A percentile compares a stretch with the other conserved stretches of the same genome.
phyloP scores from a whole-genome alignment of 768 basidiomycete genomes.

The Podaxis sp. region DNA sequence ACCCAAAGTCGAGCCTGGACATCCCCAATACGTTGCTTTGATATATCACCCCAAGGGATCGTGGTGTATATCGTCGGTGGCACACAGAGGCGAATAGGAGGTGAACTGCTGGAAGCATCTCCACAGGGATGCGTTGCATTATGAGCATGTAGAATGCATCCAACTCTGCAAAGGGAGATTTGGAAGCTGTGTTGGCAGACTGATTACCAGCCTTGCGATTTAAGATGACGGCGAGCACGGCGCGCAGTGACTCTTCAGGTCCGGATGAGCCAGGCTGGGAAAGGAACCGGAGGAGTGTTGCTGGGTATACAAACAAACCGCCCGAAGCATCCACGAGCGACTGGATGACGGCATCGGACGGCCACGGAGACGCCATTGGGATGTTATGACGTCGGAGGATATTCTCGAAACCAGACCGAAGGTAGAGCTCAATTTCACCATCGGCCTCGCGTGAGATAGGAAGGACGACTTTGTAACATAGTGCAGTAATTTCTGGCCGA shows the following conservation, averaged over 20 bases:
- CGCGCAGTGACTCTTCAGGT: not conserved
- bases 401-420: not conserved
- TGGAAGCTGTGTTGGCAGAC: not conserved
- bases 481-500: not conserved
- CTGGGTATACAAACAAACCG: slow-evolving; percentile 26
- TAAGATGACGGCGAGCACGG: not conserved
- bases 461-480: not conserved
- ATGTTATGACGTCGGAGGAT: not conserved
- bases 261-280: slow-evolving; percentile 14
- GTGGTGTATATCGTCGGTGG: not conserved
- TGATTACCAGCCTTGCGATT: not conserved
- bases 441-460: not conserved
- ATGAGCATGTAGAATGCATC: slow-evolving; percentile 17
- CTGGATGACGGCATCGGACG: slow-evolving; percentile 8
- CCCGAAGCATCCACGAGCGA: slow-evolving; percentile 19
- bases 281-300: slow-evolving; percentile 25
- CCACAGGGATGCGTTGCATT: slow-evolving; percentile 14
- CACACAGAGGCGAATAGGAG: slow-evolving; percentile 17
- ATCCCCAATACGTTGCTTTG: not conserved
- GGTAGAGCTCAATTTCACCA: slow-evolving; percentile 12
- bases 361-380: slow-evolving; percentile 11
- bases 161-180: slow-evolving; percentile 12
- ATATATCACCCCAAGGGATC: not conserved
- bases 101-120: slow-evolving; percentile 32
- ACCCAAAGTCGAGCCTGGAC: not conserved